These are phyloP conservation scores for Tolypocladium ophioglossoides DNA, from an alignment of 2,329 filamentous ascomycete species.

Conservation along the genomic window DNA sequence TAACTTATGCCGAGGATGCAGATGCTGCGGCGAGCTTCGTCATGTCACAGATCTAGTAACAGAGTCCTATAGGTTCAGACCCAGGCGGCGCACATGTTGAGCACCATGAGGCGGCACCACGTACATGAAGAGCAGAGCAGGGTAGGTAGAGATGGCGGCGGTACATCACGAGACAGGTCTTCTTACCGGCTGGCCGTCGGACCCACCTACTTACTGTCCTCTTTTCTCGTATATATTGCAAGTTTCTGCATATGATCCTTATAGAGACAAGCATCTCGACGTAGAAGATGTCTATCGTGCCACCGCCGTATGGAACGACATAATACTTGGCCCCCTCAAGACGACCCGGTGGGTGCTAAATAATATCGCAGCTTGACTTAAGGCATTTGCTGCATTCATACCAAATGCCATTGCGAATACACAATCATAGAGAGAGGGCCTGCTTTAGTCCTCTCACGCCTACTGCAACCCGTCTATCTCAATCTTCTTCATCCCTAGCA, in stretches of 20 bases:
- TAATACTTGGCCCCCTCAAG: neutral
- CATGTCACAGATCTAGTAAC: constrained; percentile 2
- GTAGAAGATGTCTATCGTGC: neutral
- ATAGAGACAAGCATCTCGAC: neutral
- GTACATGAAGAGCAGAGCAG: neutral
- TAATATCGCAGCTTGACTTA: neutral
- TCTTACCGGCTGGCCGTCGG: neutral
- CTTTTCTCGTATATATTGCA: neutral
- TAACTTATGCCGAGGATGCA: constrained; percentile 16
- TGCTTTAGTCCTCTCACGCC: constrained; percentile 9
- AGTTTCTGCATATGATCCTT: neutral
- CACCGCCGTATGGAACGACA: neutral
- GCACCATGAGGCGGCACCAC: neutral
- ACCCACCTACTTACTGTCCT: too few relatives aligned
- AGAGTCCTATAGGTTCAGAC: neutral
- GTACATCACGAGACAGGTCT: neutral
- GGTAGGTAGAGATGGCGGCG: neutral
- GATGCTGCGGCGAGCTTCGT: constrained; percentile 12
- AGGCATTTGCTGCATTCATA: too few relatives aligned
- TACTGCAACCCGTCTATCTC: constrained; percentile 26
- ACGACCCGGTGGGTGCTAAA: neutral
- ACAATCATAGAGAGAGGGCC: too few relatives aligned
- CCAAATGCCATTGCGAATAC: neutral
- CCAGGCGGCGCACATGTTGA: neutral
- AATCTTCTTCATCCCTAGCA: constrained; percentile 33